phyloP scores from a whole-genome alignment of 1,139 yeast genomes.

The Kodamaea ohmeri region DNA sequence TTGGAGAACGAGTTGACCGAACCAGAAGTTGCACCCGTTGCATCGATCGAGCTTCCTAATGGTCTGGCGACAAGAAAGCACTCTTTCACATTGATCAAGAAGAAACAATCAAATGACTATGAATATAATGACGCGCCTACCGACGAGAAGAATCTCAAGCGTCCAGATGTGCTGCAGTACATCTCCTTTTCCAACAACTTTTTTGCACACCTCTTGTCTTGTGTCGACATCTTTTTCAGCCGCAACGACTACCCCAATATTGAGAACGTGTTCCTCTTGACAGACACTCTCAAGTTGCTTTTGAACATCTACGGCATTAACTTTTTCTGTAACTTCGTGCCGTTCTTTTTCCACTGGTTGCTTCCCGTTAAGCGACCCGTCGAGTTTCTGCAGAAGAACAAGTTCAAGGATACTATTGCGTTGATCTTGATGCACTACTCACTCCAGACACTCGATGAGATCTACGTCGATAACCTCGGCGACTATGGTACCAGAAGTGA shows the following conservation, averaged over 20 bases:
- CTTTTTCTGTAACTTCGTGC: conserved; percentile 44
- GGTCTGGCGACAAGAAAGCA: conserved; percentile 8
- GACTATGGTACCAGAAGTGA: conserved; percentile 26
- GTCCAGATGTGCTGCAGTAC: conserved; percentile 39
- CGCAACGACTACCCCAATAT: conserved; percentile 23
- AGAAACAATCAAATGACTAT: conserved; percentile 9
- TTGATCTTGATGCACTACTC: conserved; percentile 29
- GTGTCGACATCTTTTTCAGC: conserved; percentile 33
- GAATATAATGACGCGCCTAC: conserved; percentile 12
- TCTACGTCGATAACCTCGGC: conserved; percentile 28
- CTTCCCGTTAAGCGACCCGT: conserved; percentile 17
- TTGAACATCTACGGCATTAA: conserved; percentile 43
- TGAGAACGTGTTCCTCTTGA: conserved; percentile 23
- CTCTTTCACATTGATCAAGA: conserved; percentile 11
- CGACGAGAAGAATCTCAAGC: conserved; percentile 24
- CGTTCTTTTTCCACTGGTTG: conserved; percentile 50
- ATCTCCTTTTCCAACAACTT: conserved; percentile 38
- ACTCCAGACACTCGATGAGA: conserved; percentile 28
- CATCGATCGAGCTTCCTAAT: background rate
- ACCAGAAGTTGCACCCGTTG: conserved; percentile 1
- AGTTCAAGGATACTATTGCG: conserved; percentile 37
- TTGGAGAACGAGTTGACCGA: conserved; percentile 31
- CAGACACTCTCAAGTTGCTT: conserved; percentile 29
- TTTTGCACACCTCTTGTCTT: conserved; percentile 32
- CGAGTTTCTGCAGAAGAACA: conserved; percentile 16